Percentiles rank a stretch among this genome's conserved stretches.
Conservation (phyloP, 2,329 filamentous ascomycete genomes). For the Botrytis deweyae region DNA sequence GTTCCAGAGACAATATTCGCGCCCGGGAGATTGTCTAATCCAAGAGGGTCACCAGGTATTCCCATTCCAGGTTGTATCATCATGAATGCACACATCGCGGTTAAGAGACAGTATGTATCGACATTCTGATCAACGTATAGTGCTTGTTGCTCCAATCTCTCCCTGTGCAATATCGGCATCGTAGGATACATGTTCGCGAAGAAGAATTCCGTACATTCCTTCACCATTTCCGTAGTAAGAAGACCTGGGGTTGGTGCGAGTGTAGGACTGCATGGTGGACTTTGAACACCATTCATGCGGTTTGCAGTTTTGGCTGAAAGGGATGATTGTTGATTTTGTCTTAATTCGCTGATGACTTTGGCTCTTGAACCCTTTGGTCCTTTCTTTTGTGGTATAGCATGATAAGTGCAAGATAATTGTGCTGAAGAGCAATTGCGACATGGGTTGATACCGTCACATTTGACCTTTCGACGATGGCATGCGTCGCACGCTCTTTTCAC, state of each 20-base stretch:
- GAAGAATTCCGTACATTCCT: conserved; percentile 67
- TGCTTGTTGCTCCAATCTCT: conserved; percentile 56
- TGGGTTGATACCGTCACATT: conserved; percentile 68
- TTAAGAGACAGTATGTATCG: conserved; percentile 63
- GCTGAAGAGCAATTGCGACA: conserved; percentile 70
- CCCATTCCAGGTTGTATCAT: conserved; percentile 68
- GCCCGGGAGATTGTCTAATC: conserved; percentile 53
- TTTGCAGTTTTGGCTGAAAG: conserved; percentile 61
- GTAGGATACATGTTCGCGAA: conserved; percentile 65
- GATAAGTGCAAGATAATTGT: conserved; percentile 69
- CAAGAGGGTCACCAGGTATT: conserved; percentile 58
- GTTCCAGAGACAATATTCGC: conserved; percentile 63
- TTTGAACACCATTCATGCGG: conserved; percentile 56
- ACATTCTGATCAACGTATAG: conserved; percentile 61
- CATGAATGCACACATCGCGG: conserved; percentile 65
- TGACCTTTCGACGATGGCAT: conserved; percentile 73
- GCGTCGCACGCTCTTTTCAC: conserved; percentile 66
- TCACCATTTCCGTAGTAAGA: conserved; percentile 61
- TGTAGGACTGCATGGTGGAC: conserved; percentile 48
- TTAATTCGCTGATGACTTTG: conserved; percentile 72
- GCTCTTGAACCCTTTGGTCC: conserved; percentile 72
- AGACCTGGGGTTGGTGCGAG: conserved; percentile 59
- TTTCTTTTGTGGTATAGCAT: conserved; percentile 73
- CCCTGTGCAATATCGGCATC: conserved; percentile 61
- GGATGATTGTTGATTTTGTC: conserved; percentile 66